Conservation (phyloP, 1,284 basidiomycete genomes). For the Leccinum subrobustum region DNA sequence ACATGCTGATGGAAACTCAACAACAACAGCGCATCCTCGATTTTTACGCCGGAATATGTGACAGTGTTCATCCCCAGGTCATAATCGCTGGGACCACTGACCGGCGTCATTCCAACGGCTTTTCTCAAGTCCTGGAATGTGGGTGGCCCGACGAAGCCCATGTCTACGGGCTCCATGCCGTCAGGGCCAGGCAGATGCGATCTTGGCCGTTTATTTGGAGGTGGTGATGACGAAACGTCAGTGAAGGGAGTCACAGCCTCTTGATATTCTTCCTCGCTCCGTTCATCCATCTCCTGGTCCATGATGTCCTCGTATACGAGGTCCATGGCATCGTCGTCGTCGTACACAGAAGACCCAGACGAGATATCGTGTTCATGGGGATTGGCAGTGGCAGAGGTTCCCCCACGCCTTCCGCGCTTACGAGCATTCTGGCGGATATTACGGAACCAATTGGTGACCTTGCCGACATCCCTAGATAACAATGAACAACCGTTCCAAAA, state of each 20-base stretch:
- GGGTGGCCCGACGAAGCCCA: conserved; percentile 29
- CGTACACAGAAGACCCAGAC: conserved; percentile 48
- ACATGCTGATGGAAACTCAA: conserved; percentile 68
- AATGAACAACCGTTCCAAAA: conserved; percentile 8
- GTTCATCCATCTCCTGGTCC: conserved; percentile 46
- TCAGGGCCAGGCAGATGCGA: conserved; percentile 26
- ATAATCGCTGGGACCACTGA: conserved; percentile 27
- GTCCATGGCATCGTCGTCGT: conserved; percentile 44
- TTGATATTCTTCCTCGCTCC: conserved; percentile 66
- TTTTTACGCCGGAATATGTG: conserved; percentile 42
- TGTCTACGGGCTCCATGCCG: conserved; percentile 27
- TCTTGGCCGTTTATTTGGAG: conserved; percentile 32
- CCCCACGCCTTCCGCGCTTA: conserved; percentile 53
- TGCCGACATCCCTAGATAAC: conserved; percentile 64
- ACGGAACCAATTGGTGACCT: conserved; percentile 85
- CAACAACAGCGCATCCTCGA: conserved; percentile 67
- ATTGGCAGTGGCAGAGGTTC: conserved; percentile 39
- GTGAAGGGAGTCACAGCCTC: conserved; percentile 72
- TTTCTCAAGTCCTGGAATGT: conserved; percentile 31
- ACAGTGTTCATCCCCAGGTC: conserved; percentile 27
- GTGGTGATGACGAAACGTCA: conserved; percentile 51
- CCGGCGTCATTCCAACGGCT: conserved; percentile 21
- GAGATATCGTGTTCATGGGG: conserved; percentile 49
- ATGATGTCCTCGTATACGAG: conserved; percentile 34
- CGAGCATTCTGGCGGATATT: conserved; percentile 74